phyloP scores from a whole-genome alignment of 768 basidiomycete species.

The Sistotremastrum niveocremeum region DNA sequence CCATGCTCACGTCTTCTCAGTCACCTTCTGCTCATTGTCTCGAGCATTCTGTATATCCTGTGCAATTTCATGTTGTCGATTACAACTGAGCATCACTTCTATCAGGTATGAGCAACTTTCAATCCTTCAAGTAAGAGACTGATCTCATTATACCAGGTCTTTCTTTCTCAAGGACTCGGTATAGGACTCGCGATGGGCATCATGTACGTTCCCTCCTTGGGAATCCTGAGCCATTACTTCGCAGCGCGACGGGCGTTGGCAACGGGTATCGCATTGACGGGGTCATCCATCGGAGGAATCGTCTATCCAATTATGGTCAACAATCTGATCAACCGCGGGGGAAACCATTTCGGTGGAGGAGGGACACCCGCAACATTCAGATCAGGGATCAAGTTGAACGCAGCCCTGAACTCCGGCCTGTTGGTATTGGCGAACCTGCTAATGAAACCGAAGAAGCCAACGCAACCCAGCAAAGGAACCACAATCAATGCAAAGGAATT shows the following conservation, averaged over 20 bases:
- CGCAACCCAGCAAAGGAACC: slow-evolving; percentile 13
- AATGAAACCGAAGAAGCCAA: slow-evolving; percentile 23
- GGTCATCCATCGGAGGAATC: slow-evolving; percentile 47
- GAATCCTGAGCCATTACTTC: slow-evolving; percentile 42
- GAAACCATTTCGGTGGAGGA: no score
- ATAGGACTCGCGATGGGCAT: slow-evolving; percentile 35
- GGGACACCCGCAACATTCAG: no score
- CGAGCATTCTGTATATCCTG: slow-evolving; percentile 29
- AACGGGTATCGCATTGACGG: slow-evolving; percentile 41
- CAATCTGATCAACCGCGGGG: slow-evolving; percentile 14
- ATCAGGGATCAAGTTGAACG: slow-evolving; percentile 12
- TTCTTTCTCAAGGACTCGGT: slow-evolving; percentile 37
- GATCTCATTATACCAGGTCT: slow-evolving; percentile 23
- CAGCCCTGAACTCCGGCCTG: slow-evolving; percentile 24
- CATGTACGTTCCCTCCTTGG: slow-evolving; percentile 33
- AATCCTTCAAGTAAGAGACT: not conserved
- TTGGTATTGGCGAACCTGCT: slow-evolving; percentile 27
- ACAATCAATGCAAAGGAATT: slow-evolving; percentile 20
- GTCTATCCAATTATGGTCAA: slow-evolving; percentile 56
- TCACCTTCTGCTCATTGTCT: slow-evolving; percentile 30
- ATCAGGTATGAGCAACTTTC: slow-evolving; percentile 20
- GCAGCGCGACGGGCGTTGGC: slow-evolving; percentile 31
- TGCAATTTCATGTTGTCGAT: slow-evolving; percentile 35
- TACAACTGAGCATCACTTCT: slow-evolving; percentile 26
- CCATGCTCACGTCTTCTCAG: slow-evolving; percentile 12